Evolutionary conservation across 2,329 filamentous ascomycete species (phyloP), one percentile per base, ranked within the genome.

Genomic region (Magnaporthales sp.): DNA sequence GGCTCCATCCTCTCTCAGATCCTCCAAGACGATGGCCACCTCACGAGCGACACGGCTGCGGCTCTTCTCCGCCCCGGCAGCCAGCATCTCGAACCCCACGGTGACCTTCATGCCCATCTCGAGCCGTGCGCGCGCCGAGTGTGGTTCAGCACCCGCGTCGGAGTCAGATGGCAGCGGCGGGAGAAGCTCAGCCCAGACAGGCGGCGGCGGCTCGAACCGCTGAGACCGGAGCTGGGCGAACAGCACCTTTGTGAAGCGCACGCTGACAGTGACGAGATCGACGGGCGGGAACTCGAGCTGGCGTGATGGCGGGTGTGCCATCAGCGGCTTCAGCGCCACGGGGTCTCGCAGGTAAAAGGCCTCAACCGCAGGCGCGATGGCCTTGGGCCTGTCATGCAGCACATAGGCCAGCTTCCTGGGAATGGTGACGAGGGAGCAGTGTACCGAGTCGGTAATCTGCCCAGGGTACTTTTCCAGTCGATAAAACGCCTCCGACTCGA

Each of bases 141-240:
- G 38, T 5, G 63, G 63, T 29, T 46, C 15, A 62, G 27, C 32
- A 3, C 62, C 64, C 62, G n/a, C 61, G 0, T 67, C 58, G 24
- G 56, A 27, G 10, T 27, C 56, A 5, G 26, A 29, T 5, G 56
- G 56, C 2, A 65, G 64, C 10, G 71, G 67, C 6, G 70, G 69
- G 69, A 79, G 72, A 64, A 78, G 75, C 70, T 68, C 69, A 69
- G 75, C 79, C 87, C 81, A 87, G 51, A 71, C 79, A 3, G 56
- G 56, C 29, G 81, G 80, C 2, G 87, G 87, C 0, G 91, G 83
- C 0, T 87, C 80, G 64, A 97, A 97, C 27, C 90, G 85, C 75
- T 99, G 95, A 19, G 91, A 93, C 68, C 89, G 90, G 8, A 99
- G 79, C 75, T 99, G 95, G 5, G 96, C 95, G 74, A 91, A 99